Evolutionary conservation across 495 filamentous ascomycete genomes (phyloP).

Genomic region (Cenococcum geophilum): DNA sequence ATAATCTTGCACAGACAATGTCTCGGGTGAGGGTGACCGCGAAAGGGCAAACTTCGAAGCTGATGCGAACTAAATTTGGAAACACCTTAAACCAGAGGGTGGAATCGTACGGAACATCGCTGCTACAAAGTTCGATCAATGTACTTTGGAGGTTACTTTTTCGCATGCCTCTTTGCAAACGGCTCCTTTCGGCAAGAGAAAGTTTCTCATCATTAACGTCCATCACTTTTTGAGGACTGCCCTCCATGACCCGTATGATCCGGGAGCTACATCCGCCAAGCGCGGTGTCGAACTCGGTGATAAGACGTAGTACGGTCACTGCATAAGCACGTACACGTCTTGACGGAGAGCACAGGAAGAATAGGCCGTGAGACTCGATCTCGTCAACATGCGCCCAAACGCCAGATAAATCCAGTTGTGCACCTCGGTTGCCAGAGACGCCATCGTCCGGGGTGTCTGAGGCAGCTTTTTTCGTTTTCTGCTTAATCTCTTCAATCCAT

Average conservation of each 20-base stretch:
- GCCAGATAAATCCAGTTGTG: slow-evolving; percentile 79
- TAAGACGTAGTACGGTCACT: slow-evolving; percentile 81
- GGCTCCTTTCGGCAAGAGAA: slow-evolving; percentile 85
- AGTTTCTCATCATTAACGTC: slow-evolving; percentile 89
- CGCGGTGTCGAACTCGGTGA: slow-evolving; percentile 89
- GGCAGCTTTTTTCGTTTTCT: slow-evolving; percentile 69
- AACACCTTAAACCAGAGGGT: slow-evolving; percentile 97
- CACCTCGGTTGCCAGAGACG: slow-evolving; percentile 49
- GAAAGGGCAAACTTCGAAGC: slow-evolving; percentile 83
- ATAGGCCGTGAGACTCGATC: slow-evolving; percentile 94
- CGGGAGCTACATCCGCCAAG: slow-evolving; percentile 72
- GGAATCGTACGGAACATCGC: slow-evolving; percentile 89
- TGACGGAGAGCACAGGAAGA: slow-evolving; percentile 96
- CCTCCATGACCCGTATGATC: slow-evolving; percentile 86
- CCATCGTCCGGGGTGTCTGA: slow-evolving; percentile 56
- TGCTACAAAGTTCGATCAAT: slow-evolving; percentile 88
- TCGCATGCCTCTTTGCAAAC: slow-evolving; percentile 83
- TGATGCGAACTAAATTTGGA: slow-evolving; percentile 86
- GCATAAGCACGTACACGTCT: slow-evolving; percentile 81
- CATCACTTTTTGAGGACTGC: slow-evolving; percentile 80
- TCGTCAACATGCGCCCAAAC: slow-evolving; percentile 92
- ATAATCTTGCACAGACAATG: slow-evolving; percentile 80
- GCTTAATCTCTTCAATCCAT: slow-evolving; percentile 93
- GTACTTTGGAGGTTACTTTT: slow-evolving; percentile 79
- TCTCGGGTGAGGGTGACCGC: slow-evolving; percentile 85